Conservation (phyloP, 352 stramenopile species). For the Blastocystis sp. region DNA sequence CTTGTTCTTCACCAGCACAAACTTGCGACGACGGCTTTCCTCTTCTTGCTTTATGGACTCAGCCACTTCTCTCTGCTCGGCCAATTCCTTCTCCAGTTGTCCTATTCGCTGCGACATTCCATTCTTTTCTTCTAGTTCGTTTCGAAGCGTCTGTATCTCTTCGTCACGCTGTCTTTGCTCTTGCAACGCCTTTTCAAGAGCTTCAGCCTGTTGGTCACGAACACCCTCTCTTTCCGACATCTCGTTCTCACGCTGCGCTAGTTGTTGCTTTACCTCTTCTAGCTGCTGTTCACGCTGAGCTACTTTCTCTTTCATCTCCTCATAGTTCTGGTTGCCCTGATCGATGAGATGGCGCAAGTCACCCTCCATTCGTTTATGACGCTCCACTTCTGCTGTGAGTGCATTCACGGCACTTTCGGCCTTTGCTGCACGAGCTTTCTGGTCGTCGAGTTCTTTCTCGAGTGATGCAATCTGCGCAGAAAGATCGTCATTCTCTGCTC, state of each 20-base stretch:
- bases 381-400: conserved; percentile 3
- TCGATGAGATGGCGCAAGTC: background rate
- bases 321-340: background rate
- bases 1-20: conserved; percentile 49
- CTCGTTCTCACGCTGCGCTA: background rate
- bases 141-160: background rate
- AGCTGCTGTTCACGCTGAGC: background rate
- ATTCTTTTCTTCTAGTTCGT: background rate
- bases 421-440: background rate
- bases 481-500: conserved; percentile 19
- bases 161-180: background rate
- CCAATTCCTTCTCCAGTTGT: background rate
- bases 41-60: conserved; percentile 3
- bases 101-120: background rate
- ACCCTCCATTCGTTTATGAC: conserved; percentile 1
- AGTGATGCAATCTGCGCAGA: background rate
- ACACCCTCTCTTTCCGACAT: background rate
- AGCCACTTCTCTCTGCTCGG: background rate
- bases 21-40: conserved; percentile 13
- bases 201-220: background rate
- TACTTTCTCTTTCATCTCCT: background rate
- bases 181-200: background rate
- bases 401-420: background rate
- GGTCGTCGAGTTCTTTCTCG: background rate
- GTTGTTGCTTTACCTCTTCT: background rate